Evolutionary conservation across 106 monocot species (phyloP).

Genomic region (Chionographis japonica): DNA sequence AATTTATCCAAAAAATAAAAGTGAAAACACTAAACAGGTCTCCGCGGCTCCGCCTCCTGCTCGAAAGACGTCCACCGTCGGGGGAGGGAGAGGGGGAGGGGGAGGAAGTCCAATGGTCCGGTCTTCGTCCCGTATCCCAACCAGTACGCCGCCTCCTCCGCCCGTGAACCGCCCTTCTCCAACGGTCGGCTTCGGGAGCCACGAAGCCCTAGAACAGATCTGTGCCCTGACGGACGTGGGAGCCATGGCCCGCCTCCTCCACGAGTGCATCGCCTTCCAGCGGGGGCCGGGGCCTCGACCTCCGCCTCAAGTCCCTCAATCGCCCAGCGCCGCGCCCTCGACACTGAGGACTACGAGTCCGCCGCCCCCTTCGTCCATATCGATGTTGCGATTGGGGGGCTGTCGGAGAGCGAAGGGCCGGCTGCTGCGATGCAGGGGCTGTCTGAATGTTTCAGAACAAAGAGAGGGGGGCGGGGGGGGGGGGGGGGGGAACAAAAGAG

Average conservation of each 20-base stretch:
- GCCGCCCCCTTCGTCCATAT: slow-evolving; percentile 49
- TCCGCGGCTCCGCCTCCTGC: too few relatives aligned
- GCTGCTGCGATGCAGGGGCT: too few relatives aligned
- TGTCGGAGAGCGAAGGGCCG: too few relatives aligned
- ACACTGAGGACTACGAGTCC: slow-evolving; percentile 56
- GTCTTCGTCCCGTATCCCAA: slow-evolving; percentile 1
- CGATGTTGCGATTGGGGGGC: too few relatives aligned
- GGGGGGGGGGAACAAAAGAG: too few relatives aligned
- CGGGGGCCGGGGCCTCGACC: slow-evolving; percentile 66
- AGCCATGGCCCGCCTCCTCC: slow-evolving; percentile 82
- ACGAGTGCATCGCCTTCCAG: slow-evolving; percentile 96
- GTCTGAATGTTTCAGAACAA: too few relatives aligned
- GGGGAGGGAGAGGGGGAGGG: background rate
- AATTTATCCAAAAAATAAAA: too few relatives aligned
- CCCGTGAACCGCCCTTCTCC: background rate
- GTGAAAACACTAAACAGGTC: too few relatives aligned
- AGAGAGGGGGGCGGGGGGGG: too few relatives aligned
- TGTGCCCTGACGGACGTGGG: slow-evolving; percentile 77
- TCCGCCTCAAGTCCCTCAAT: slow-evolving; percentile 62
- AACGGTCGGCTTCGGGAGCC: slow-evolving; percentile 54
- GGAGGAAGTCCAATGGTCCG: background rate
- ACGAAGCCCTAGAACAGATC: slow-evolving; percentile 51
- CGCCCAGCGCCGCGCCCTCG: slow-evolving; percentile 52
- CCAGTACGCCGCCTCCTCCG: slow-evolving; percentile 1
- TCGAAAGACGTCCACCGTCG: background rate